Percentiles rank a stretch among this genome's conserved stretches.
Conservation (phyloP, 129 eudicot species). For the Artemisia tridentata region DNA sequence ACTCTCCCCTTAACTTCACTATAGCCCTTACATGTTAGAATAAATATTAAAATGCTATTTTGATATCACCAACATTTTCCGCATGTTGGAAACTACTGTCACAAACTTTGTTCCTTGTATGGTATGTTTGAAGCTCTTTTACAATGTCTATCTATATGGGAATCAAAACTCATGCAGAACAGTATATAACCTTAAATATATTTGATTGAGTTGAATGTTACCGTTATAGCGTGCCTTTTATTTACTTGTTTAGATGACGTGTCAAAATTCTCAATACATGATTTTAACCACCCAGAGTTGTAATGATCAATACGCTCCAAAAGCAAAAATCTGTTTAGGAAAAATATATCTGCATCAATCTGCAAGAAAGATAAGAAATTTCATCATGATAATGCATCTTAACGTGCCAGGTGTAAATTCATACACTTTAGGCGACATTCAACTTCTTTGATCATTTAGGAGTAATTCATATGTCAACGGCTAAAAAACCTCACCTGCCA, state of each 20-base stretch:
- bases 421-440: no score
- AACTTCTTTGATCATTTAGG: no score
- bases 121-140: no score
- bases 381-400: no score
- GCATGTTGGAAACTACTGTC: no score
- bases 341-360: conserved; percentile 97
- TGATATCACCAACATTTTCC: no score
- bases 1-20: no score
- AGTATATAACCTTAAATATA: neutral
- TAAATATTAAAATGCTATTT: no score
- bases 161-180: neutral
- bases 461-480: no score
- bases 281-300: conserved; percentile 76
- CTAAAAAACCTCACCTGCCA: conserved; percentile 29
- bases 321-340: conserved; percentile 87
- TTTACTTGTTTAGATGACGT: conserved; percentile 69
- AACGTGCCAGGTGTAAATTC: no score
- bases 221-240: conserved; percentile 76
- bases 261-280: conserved; percentile 34
- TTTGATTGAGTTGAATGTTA: conserved; percentile 22
- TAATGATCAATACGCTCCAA: conserved; percentile 85
- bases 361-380: conserved; percentile 11
- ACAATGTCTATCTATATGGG: neutral
- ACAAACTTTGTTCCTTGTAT: no score
- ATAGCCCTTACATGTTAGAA: no score